A percentile compares a stretch with the other conserved stretches of the same genome.
Evolutionary conservation across 73 alveolate genomes (phyloP).

Genomic region (Paramecium pentaurelia): DNA sequence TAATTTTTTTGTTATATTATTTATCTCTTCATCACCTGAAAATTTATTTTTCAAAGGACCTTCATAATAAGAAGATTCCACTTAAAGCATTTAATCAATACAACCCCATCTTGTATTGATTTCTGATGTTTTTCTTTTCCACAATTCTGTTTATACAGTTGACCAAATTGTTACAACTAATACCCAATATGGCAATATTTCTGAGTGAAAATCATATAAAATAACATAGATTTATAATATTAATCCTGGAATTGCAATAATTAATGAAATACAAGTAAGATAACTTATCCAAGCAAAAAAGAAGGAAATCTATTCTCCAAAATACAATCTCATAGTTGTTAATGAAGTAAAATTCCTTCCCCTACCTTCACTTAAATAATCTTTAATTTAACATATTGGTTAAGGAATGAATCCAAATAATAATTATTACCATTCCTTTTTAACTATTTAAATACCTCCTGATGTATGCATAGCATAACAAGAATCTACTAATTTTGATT

Average conservation of each 20-base stretch:
- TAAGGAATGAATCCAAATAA: slow-evolving; percentile 31
- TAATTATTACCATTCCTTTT: slow-evolving; percentile 12
- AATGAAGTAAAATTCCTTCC: slow-evolving; percentile 47
- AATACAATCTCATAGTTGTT: slow-evolving; percentile 37
- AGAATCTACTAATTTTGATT: background rate
- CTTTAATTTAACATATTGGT: slow-evolving; percentile 51
- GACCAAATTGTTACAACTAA: slow-evolving; percentile 44
- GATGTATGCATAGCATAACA: slow-evolving; percentile 59
- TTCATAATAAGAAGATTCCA: background rate
- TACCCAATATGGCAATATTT: slow-evolving; percentile 17
- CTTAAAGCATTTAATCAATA: slow-evolving; percentile 28
- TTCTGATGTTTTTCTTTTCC: slow-evolving; percentile 66
- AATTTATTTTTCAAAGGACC: slow-evolving; percentile 17
- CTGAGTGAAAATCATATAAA: background rate
- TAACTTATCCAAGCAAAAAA: slow-evolving; percentile 61
- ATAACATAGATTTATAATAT: slow-evolving; percentile 7
- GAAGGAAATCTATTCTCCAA: slow-evolving; percentile 59
- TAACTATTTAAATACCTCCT: slow-evolving; percentile 51
- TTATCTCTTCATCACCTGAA: slow-evolving; percentile 53
- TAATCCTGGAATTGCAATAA: slow-evolving; percentile 56
- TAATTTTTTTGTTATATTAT: background rate
- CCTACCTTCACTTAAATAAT: slow-evolving; percentile 47
- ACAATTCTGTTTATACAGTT: slow-evolving; percentile 34
- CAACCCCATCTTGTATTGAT: slow-evolving; percentile 62
- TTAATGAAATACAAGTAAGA: background rate